Base-by-base conservation (phyloP, 345 rosid genomes). In the Salix caprea region DNA sequence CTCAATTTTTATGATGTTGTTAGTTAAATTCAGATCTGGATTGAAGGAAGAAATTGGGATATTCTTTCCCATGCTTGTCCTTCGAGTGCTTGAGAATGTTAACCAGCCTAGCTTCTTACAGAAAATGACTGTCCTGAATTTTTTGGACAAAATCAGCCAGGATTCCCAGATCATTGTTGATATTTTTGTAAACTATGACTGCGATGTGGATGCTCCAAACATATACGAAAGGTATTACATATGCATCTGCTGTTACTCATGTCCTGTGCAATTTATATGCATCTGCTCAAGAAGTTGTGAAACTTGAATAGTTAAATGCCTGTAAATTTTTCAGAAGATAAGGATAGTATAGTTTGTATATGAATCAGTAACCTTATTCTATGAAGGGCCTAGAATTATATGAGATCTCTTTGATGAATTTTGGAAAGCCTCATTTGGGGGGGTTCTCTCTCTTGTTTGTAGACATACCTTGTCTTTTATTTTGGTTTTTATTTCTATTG, bases 101-200 rank as follows among this genome's bases (percentile, higher is more conserved):
- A 92, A 91, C 70, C 99, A 91, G 90, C 99, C 99, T 73, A 95
- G 99, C 78, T 95, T 93, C 84, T 64, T 95, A 76, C 99, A 95
- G 90, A 95, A 95, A 84, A 93, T 93, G 99, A 93, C 92, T 26
- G 96, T 95, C 77, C 91, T 93, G 77, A 91, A 85, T 81, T 82
- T 92, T 79, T 81, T 95, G 87, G 97, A 93, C 78, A 91, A 88
- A 85, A 89, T 91, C 65, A 87, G 87, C 61, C 89, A 85, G 75
- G 99, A 95, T 83, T 82, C 99, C 3, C 92, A 88, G 85, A 82
- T 90, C 73, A 85, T 93, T 73, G 78, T 95, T 83, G 99, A 95
- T 87, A 82, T 93, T 81, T 95, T 95, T 81, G 97, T 95, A 73
- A 95, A 95, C 79, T 95, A 93, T 81, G 97, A 95, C 82, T 93